These are phyloP conservation scores for Conringia planisiliqua DNA, from an alignment of 345 rosid genomes.

Conservation along the genomic window DNA sequence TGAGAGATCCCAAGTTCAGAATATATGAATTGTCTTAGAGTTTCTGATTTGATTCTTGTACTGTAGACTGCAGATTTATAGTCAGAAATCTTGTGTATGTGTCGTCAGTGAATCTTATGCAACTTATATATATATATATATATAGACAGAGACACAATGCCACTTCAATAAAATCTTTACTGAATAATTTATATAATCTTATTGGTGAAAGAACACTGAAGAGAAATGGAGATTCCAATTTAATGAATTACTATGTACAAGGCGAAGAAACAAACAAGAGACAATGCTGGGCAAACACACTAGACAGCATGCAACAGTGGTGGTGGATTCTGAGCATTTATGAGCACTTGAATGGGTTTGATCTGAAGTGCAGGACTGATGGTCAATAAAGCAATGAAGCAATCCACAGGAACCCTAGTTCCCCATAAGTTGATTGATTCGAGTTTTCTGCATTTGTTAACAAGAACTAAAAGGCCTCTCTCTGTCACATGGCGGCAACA, in stretches of 20 bases:
- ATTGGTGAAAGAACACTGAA: background rate
- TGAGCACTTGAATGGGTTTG: conserved; percentile 44
- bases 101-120: conserved; percentile 25
- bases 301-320: conserved; percentile 48
- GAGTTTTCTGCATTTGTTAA: conserved; percentile 63
- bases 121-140: conserved; percentile 22
- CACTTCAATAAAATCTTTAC: background rate
- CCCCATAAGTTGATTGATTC: conserved; percentile 86
- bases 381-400: conserved; percentile 57
- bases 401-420: conserved; percentile 65
- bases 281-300: background rate
- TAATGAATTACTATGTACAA: conserved; percentile 28
- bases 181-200: background rate
- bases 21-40: conserved; percentile 12
- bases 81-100: conserved; percentile 15
- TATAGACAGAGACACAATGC: background rate
- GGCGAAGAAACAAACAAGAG: background rate
- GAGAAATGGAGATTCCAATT: background rate
- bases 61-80: conserved; percentile 17
- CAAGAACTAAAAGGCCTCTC: conserved; percentile 62
- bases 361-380: conserved; percentile 71
- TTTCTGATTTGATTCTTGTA: conserved; percentile 19
- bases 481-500: conserved; percentile 88
- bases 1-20: conserved; percentile 4
- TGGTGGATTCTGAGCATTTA: conserved; percentile 38